These are phyloP conservation scores for Aspergillus nanangensis DNA, from an alignment of 495 filamentous ascomycete species.

Conservation along the genomic window DNA sequence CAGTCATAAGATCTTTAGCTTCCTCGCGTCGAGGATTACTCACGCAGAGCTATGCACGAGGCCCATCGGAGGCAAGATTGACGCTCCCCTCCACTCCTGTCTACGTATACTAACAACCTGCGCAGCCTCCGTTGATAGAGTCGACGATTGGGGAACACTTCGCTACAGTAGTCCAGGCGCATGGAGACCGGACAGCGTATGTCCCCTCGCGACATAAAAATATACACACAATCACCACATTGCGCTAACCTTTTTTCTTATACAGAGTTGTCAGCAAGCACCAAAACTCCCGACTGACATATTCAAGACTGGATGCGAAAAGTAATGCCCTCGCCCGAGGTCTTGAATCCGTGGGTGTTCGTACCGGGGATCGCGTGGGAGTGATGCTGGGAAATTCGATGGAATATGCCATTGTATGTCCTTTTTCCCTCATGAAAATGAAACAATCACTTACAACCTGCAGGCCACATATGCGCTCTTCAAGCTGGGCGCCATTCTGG, in stretches of 20 bases:
- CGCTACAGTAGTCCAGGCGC: conserved; percentile 57
- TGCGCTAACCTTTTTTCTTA: background rate
- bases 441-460: conserved; percentile 3
- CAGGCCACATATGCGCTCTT: conserved; percentile 80
- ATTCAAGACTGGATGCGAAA: conserved; percentile 64
- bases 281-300: conserved; percentile 62
- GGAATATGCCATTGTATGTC: conserved; percentile 68
- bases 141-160: conserved; percentile 83
- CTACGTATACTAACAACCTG: background rate
- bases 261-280: conserved; percentile 62
- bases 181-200: conserved; percentile 75
- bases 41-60: conserved; percentile 43
- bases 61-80: conserved; percentile 35
- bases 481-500: conserved; percentile 87
- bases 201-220: conserved; percentile 19
- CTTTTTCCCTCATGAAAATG: background rate
- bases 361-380: conserved; percentile 80
- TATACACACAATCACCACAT: background rate
- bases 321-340: conserved; percentile 78
- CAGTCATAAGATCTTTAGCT: background rate
- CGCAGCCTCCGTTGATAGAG: conserved; percentile 66
- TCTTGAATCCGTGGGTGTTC: conserved; percentile 66
- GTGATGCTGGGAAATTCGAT: conserved; percentile 81
- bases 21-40: conserved; percentile 26
- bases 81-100: background rate